phyloP scores from a whole-genome alignment of 495 filamentous ascomycete species.

The Geopyxis carbonaria region DNA sequence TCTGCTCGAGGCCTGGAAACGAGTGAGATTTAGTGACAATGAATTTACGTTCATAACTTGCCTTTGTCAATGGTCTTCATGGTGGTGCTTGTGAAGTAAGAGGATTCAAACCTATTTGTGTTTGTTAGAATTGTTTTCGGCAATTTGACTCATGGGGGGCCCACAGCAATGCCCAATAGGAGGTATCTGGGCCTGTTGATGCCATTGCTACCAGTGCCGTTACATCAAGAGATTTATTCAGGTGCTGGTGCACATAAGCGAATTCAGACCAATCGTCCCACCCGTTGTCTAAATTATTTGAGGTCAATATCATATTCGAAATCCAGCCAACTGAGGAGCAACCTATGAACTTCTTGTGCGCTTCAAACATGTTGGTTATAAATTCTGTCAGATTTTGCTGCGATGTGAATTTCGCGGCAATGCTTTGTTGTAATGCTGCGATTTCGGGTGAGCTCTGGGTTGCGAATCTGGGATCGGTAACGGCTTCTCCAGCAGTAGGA shows the following conservation, averaged over 20 bases:
- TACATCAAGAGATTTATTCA: constrained; percentile 35
- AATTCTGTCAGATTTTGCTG: constrained; percentile 29
- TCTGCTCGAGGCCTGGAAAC: constrained; percentile 39
- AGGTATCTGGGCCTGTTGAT: constrained; percentile 3
- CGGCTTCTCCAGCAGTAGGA: constrained; percentile 27
- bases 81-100: constrained; percentile 42
- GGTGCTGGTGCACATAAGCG: constrained; percentile 41
- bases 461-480: constrained; percentile 8
- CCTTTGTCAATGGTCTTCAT: constrained; percentile 51
- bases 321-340: constrained; percentile 4
- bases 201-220: too few species aligned
- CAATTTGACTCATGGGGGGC: too few species aligned
- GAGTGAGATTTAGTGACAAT: too few species aligned
- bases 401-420: constrained; percentile 19
- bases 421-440: constrained; percentile 27
- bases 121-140: too few species aligned
- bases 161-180: too few species aligned
- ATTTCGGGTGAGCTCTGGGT: constrained; percentile 24
- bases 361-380: constrained; percentile 44
- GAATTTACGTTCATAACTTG: not conserved
- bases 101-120: constrained; percentile 32
- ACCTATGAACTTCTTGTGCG: constrained; percentile 40
- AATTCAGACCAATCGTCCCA: constrained; percentile 43
- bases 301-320: too few species aligned
- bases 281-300: constrained; percentile 25